A percentile compares a stretch with the other conserved stretches of the same genome.
phyloP scores from a whole-genome alignment of 2,329 filamentous ascomycete genomes.

The Stemphylium beticola region DNA sequence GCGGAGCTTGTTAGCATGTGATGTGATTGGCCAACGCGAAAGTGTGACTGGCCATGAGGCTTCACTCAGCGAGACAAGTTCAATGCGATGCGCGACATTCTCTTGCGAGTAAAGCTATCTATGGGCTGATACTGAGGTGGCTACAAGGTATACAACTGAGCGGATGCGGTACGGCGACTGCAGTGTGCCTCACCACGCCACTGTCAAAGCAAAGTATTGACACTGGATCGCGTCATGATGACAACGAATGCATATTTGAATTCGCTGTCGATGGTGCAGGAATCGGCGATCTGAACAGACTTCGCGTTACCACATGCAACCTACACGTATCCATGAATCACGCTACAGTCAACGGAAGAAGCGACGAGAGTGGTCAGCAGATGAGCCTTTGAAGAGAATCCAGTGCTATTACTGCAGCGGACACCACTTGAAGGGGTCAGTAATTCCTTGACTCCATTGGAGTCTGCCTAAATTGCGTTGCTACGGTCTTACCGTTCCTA shows the following conservation, averaged over 20 bases:
- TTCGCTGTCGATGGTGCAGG: too few relatives aligned
- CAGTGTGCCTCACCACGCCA: neutral
- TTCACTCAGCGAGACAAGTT: neutral
- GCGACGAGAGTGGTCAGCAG: neutral
- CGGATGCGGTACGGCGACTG: neutral
- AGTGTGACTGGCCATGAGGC: neutral
- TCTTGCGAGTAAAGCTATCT: neutral
- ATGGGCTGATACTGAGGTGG: too few relatives aligned
- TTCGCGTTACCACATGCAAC: neutral
- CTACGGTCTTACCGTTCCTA: too few relatives aligned
- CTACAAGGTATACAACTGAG: neutral
- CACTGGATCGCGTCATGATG: neutral
- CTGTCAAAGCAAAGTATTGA: neutral
- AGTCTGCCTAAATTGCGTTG: neutral
- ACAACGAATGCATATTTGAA: neutral
- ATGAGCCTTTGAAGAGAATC: neutral
- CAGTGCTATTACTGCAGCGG: neutral
- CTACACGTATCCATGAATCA: neutral
- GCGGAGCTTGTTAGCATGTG: neutral
- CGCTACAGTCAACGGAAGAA: neutral
- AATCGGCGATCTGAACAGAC: too few relatives aligned
- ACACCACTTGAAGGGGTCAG: neutral
- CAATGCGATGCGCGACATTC: neutral
- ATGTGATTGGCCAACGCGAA: neutral
- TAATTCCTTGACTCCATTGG: neutral